Percentiles rank a stretch among this genome's conserved stretches.
These are phyloP conservation scores for Hypoxylon sp. DNA, from an alignment of 2,329 filamentous ascomycete species.

Conservation along the genomic window DNA sequence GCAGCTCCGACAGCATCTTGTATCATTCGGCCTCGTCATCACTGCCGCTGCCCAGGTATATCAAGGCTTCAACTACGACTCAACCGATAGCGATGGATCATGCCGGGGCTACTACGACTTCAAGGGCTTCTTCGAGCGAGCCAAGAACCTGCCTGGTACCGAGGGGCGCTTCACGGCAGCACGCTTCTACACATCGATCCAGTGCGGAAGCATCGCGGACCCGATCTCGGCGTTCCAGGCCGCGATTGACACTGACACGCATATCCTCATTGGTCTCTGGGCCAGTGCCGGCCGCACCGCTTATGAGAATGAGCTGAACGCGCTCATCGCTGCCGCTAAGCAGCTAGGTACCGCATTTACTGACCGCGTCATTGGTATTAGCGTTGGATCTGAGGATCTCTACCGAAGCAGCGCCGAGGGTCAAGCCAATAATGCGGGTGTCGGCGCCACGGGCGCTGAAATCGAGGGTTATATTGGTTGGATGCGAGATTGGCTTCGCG, in stretches of 20 bases:
- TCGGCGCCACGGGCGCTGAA: slow-evolving; percentile 48
- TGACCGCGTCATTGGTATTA: slow-evolving; percentile 51
- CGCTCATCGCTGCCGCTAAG: slow-evolving; percentile 45
- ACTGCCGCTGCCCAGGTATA: slow-evolving; percentile 42
- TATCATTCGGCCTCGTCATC: slow-evolving; percentile 38
- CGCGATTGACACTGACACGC: slow-evolving; percentile 52
- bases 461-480: slow-evolving; percentile 52
- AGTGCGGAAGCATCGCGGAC: slow-evolving; percentile 52
- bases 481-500: slow-evolving; percentile 50
- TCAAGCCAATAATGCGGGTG: slow-evolving; percentile 47
- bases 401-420: slow-evolving; percentile 51
- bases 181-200: slow-evolving; percentile 59
- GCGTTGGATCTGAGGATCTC: slow-evolving; percentile 54
- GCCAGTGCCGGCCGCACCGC: slow-evolving; percentile 49
- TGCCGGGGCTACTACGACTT: slow-evolving; percentile 61
- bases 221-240: slow-evolving; percentile 53
- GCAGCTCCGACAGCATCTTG: slow-evolving; percentile 40
- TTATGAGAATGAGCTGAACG: slow-evolving; percentile 51
- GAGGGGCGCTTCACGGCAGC: slow-evolving; percentile 61
- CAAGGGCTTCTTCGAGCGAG: slow-evolving; percentile 61
- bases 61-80: slow-evolving; percentile 64
- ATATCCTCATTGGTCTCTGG: slow-evolving; percentile 52
- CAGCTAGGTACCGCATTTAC: slow-evolving; percentile 48
- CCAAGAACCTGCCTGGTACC: slow-evolving; percentile 58
- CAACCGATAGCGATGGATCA: slow-evolving; percentile 58